Base-by-base conservation (phyloP, 2,329 filamentous ascomycete species). In the Lasiodiplodia gonubiensis region DNA sequence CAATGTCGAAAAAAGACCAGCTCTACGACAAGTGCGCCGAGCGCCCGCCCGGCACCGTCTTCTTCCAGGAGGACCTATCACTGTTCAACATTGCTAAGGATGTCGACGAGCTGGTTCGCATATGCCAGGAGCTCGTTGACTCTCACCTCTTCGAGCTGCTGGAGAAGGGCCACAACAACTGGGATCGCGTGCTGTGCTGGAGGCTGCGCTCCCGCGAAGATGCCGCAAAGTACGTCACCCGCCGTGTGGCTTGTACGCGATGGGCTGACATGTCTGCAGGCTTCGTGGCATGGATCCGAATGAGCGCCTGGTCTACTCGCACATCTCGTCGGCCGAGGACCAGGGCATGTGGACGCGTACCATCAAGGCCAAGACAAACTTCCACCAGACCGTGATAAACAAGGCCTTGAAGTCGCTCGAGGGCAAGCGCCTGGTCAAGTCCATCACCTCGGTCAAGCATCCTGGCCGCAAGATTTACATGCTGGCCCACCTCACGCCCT, bases 391-490 rank as follows among this genome's bases (percentile, higher is more conserved):
- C 60, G 88, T 92, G 46, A 86, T 98, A 73, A 92, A 91, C 73
- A 90, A 91, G 73, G 89, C 89, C 33, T 85, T 98, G 72, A 97
- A 96, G 82, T 88, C 90, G 70, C 88, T 99, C 69, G 92, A 96
- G 78, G 82, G 85, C 48, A 94, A 93, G 77, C 88, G 89, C 42
- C 89, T 96, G 76, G 93, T 99, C 78, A 91, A 92, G 74, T 89
- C 90, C 68, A 93, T 98, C 81, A 95, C 94, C 81, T 95, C 91
- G 78, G 93, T 97, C 80, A 93, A 97, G 81, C 90, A 92, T 75
- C 92, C 93, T 33, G 92, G 90, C 71, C 91, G 95, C 77, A 97
- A 97, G 81, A 97, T 97, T 86, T 99, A 95, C 84, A 97, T 99
- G 86, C 90, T 97, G 75, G 88, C 90, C 65, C 90, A 90, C 70